These are phyloP conservation scores for Betula pendula DNA, from an alignment of 306 rosid genomes.

Conservation along the genomic window DNA sequence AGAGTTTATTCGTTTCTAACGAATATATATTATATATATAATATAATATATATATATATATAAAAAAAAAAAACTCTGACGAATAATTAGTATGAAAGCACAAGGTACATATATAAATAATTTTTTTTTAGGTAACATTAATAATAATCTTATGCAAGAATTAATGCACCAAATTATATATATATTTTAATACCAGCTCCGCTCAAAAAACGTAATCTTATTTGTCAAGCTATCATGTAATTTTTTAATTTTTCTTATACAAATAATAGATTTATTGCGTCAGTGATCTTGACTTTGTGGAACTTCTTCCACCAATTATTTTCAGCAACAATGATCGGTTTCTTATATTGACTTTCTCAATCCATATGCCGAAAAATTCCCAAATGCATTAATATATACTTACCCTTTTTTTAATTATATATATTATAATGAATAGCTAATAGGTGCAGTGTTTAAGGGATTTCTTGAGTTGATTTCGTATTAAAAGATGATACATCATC, in stretches of 20 bases:
- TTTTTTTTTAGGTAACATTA: too few relatives aligned
- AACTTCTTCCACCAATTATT: background rate
- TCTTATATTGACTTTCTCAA: background rate
- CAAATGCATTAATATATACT: too few relatives aligned
- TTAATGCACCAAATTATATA: too few relatives aligned
- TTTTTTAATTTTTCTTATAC: background rate
- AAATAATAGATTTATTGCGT: background rate
- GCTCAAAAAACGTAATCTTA: too few relatives aligned
- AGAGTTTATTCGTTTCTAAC: too few relatives aligned
- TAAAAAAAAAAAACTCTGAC: too few relatives aligned
- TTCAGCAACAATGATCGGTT: background rate
- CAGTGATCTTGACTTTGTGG: slow-evolving; percentile 4
- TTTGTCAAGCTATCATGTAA: background rate
- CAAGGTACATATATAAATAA: too few relatives aligned
- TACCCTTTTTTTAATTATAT: background rate
- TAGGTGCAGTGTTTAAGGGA: background rate
- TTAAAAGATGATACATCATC: background rate
- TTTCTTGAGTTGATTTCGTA: background rate
- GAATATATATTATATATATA: too few relatives aligned
- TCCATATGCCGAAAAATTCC: background rate
- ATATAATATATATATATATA: too few relatives aligned
- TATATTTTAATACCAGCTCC: too few relatives aligned
- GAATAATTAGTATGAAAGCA: too few relatives aligned
- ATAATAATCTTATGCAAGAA: too few relatives aligned
- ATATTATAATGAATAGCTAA: background rate